Base-by-base conservation (phyloP, 2,329 filamentous ascomycete species). In the Fusarium udum region DNA sequence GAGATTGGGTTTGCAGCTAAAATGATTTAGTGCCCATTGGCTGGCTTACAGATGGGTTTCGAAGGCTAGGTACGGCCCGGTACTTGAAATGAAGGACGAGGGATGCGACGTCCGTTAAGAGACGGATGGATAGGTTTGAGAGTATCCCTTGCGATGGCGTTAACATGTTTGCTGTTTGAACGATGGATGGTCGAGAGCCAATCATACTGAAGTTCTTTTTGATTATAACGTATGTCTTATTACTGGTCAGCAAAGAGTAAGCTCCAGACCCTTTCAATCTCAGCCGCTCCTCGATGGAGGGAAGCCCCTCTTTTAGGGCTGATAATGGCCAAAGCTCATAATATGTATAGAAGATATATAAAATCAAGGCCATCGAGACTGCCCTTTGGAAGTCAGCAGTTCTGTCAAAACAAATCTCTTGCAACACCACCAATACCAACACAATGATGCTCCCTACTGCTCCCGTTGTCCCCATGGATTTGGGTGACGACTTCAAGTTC, bases 401-500 rank as follows among this genome's bases (percentile, higher is more conserved):
- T 6, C 18, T 18, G 22, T 24, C 7, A 3, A 24, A 2, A 3
- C 18, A 20, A 10, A 12, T 28, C 12, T 18, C 31, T 13, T 9
- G 4, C 20, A 16, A 15, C 42, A 37, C 3, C 11, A 11, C n/a
- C 26, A 32, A 22, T 10, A 37, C 10, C 40, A 18, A 37, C 26
- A n/a, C 36, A 12, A 71, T 71, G 69, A 42, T 46, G 14, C 56
- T 68, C 11, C 69, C 69, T 32, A 59, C 37, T 43, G 70, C 70
- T 15, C 70, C 70, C 7, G 36, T 43, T 9, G 70, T 73, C n/a
- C 52, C 66, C 26, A 73, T 73, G 32, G 66, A 57, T 39, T 22
- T 73, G 32, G 70, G 70, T 3, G 52, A 73, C 4, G 61, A 61
- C 12, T 73, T 73, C 65, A 56, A 72, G 31, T 72, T 72, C 36